phyloP scores from a whole-genome alignment of 2,329 filamentous ascomycete genomes.

The Fusarium newnesense region DNA sequence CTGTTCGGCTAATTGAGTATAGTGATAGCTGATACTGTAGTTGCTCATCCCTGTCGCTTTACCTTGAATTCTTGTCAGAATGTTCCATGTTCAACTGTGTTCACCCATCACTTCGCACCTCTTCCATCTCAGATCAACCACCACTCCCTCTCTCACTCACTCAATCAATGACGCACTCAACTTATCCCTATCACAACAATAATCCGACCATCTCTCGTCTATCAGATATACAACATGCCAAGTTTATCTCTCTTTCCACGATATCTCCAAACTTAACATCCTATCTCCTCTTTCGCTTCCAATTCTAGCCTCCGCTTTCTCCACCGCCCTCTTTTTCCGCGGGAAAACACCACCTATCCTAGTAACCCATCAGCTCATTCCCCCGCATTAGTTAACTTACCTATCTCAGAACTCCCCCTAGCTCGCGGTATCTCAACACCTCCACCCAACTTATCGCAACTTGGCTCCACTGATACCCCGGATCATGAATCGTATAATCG shows the following conservation, averaged over 20 bases:
- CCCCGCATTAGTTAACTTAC: constrained; percentile 8
- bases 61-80: too few species aligned
- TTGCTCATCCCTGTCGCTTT: too few species aligned
- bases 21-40: not conserved
- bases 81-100: not conserved
- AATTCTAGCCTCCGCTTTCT: constrained; percentile 20
- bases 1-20: too few species aligned
- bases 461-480: constrained; percentile 29
- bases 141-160: not conserved
- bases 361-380: constrained; percentile 11
- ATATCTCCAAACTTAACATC: constrained; percentile 20
- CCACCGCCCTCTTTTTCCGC: constrained; percentile 22
- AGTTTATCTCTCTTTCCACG: constrained; percentile 5
- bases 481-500: constrained; percentile 36
- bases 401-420: constrained; percentile 9
- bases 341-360: constrained; percentile 19
- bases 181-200: not conserved
- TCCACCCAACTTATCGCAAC: constrained; percentile 20
- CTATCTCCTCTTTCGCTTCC: constrained; percentile 32
- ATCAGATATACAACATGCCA: constrained; percentile 10
- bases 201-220: not conserved
- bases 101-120: not conserved
- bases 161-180: constrained; percentile 4
- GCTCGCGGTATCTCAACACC: constrained; percentile 34
- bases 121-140: not conserved